Conservation (phyloP, 169 alveolate genomes). For the Plasmodium yoelii region DNA sequence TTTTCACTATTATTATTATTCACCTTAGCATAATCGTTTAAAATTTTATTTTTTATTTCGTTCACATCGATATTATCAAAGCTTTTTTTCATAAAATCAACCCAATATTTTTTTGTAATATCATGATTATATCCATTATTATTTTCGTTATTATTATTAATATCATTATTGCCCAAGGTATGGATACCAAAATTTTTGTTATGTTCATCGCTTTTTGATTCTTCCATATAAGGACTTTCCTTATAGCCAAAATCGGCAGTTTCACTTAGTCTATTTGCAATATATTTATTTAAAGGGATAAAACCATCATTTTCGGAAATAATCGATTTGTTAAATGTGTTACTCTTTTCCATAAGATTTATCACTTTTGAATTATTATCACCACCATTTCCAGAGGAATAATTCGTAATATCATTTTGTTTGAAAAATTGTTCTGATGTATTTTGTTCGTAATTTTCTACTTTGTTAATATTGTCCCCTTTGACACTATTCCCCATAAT, state of each 20-base stretch:
- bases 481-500: too few species aligned
- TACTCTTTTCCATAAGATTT: background rate
- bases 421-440: too few species aligned
- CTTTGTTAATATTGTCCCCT: too few species aligned
- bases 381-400: too few species aligned
- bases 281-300: constrained; percentile 4
- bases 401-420: too few species aligned
- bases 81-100: constrained; percentile 34
- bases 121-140: background rate
- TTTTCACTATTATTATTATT: background rate
- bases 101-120: constrained; percentile 17
- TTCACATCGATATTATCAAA: constrained; percentile 28
- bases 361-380: background rate
- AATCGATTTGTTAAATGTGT: background rate
- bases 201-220: constrained; percentile 18
- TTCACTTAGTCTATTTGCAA: constrained; percentile 32
- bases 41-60: constrained; percentile 29
- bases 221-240: constrained; percentile 9
- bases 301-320: background rate
- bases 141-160: background rate
- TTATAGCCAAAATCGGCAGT: constrained; percentile 75
- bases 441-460: too few species aligned
- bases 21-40: background rate
- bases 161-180: background rate
- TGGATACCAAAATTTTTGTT: background rate